Conservation (phyloP, 2,329 filamentous ascomycete species). For the Aspergillus unguis region DNA sequence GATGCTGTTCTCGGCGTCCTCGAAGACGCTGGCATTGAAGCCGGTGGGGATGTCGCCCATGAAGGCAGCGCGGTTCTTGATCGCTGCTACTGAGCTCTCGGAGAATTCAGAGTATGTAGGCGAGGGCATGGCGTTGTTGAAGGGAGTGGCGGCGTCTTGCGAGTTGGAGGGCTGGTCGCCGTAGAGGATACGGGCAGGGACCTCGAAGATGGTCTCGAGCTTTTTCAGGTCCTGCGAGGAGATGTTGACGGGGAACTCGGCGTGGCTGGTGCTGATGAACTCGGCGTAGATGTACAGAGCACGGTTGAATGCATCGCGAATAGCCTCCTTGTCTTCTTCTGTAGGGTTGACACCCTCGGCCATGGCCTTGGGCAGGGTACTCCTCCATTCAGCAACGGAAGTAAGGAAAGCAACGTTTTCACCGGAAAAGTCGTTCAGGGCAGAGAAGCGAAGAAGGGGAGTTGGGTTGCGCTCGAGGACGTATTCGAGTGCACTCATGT, state of each 20-base stretch:
- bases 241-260: slow-evolving; percentile 66
- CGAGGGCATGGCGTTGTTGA: slow-evolving; percentile 25
- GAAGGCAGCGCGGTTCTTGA: slow-evolving; percentile 31
- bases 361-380: slow-evolving; percentile 21
- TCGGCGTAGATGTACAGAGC: slow-evolving; percentile 61
- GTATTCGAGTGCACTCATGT: slow-evolving; percentile 61
- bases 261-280: slow-evolving; percentile 59
- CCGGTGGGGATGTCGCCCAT: slow-evolving; percentile 38
- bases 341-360: slow-evolving; percentile 18
- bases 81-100: slow-evolving; percentile 23
- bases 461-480: slow-evolving; percentile 57
- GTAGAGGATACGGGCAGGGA: slow-evolving; percentile 43
- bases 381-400: slow-evolving; percentile 56
- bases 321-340: slow-evolving; percentile 26
- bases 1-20: slow-evolving; percentile 57
- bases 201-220: slow-evolving; percentile 57
- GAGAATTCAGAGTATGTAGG: slow-evolving; percentile 19
- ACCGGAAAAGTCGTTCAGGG: slow-evolving; percentile 64
- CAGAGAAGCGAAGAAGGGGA: slow-evolving; percentile 62
- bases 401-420: slow-evolving; percentile 68
- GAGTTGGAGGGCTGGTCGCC: slow-evolving; percentile 37
- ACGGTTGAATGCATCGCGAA: slow-evolving; percentile 55
- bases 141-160: slow-evolving; percentile 40
- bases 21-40: slow-evolving; percentile 56
- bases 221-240: slow-evolving; percentile 55